phyloP scores from a whole-genome alignment of 2,329 filamentous ascomycete species.

The Raffaelea arxii region DNA sequence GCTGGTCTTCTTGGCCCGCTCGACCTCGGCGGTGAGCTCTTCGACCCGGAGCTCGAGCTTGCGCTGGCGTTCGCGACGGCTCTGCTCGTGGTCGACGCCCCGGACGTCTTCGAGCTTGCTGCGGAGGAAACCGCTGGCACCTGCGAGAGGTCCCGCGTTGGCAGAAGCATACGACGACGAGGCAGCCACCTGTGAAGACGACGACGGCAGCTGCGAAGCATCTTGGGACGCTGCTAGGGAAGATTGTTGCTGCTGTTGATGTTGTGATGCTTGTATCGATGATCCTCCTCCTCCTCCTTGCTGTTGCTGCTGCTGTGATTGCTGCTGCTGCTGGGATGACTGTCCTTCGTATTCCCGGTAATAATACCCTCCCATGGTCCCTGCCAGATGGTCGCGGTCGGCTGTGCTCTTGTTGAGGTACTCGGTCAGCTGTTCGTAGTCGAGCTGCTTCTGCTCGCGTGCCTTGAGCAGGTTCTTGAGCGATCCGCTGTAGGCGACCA shows the following conservation, averaged over 20 bases:
- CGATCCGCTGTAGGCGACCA: constrained; percentile 87
- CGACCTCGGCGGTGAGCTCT: constrained; percentile 80
- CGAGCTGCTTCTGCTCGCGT: constrained; percentile 93
- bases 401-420: constrained; percentile 85
- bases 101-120: constrained; percentile 94
- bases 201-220: constrained; percentile 16
- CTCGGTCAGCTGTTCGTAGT: constrained; percentile 91
- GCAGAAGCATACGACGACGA: constrained; percentile 7
- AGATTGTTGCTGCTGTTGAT: not conserved
- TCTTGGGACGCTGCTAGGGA: too few relatives aligned
- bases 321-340: constrained; percentile 15
- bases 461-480: constrained; percentile 83
- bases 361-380: constrained; percentile 40
- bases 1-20: constrained; percentile 73
- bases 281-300: not conserved
- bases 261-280: not conserved
- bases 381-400: constrained; percentile 69
- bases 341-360: constrained; percentile 16
- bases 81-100: constrained; percentile 91
- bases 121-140: constrained; percentile 77
- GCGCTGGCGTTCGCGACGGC: constrained; percentile 73
- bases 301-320: not conserved
- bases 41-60: constrained; percentile 91
- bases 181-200: constrained; percentile 22
- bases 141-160: constrained; percentile 40